These are phyloP conservation scores for Podaxis rugospora DNA, from an alignment of 768 basidiomycete species.

Conservation along the genomic window DNA sequence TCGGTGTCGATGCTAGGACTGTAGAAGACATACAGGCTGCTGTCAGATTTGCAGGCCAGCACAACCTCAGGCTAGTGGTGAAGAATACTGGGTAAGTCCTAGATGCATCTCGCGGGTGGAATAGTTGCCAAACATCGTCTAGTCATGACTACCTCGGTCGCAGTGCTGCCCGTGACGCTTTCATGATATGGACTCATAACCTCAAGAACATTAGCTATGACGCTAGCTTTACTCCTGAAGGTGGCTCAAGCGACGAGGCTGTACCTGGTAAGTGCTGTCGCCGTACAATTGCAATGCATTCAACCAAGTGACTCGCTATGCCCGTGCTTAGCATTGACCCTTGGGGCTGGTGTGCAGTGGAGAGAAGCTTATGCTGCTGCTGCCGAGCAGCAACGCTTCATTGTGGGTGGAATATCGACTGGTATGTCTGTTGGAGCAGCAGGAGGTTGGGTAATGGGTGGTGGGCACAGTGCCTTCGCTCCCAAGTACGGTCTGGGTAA, in stretches of 20 bases:
- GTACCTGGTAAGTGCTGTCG: constrained; percentile 15
- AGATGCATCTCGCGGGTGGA: background rate
- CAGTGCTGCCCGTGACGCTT: constrained; percentile 33
- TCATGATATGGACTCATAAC: constrained; percentile 37
- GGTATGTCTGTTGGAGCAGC: constrained; percentile 41
- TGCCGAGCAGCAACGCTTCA: constrained; percentile 30
- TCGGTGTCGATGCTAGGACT: constrained; percentile 35
- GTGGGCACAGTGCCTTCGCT: constrained; percentile 38
- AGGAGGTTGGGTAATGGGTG: constrained; percentile 46
- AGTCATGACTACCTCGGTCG: constrained; percentile 42
- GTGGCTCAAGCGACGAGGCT: constrained; percentile 18
- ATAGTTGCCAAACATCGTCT: background rate
- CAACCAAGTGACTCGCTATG: background rate
- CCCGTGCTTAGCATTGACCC: constrained; percentile 20
- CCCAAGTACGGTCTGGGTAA: constrained; percentile 40
- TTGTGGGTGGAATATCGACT: constrained; percentile 40
- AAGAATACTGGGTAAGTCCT: constrained; percentile 25
- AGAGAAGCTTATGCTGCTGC: constrained; percentile 35
- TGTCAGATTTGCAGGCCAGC: constrained; percentile 29
- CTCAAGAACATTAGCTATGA: constrained; percentile 29
- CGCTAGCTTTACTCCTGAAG: constrained; percentile 25
- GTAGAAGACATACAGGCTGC: constrained; percentile 35
- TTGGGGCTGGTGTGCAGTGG: constrained; percentile 45
- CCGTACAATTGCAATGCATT: background rate
- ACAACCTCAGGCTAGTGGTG: constrained; percentile 33